Evolutionary conservation across 805 yeast genomes (phyloP).

Genomic region (Yamadazyma endophytica): DNA sequence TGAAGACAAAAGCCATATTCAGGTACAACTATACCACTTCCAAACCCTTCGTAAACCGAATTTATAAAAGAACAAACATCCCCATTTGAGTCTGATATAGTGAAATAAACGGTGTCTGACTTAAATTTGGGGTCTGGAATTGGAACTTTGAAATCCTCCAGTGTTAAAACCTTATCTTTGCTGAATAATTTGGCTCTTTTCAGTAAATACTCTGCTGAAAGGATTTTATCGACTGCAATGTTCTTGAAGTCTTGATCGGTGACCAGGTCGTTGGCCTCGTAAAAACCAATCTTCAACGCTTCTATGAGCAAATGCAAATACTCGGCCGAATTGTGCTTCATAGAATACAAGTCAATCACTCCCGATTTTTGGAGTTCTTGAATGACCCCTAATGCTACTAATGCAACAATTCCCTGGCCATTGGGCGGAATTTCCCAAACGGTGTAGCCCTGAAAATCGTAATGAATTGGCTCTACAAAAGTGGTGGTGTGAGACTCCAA

Average conservation of each 20-base stretch:
- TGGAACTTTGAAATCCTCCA: conserved; percentile 42
- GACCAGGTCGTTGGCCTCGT: conserved; percentile 71
- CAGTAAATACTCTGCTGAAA: conserved; percentile 47
- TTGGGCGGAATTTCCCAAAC: conserved; percentile 85
- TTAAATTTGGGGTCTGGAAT: conserved; percentile 54
- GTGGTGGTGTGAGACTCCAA: conserved; percentile 54
- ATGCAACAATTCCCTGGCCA: conserved; percentile 76
- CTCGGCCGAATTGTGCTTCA: conserved; percentile 65
- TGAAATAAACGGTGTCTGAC: conserved; percentile 71
- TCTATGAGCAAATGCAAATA: conserved; percentile 70
- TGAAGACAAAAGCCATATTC: conserved; percentile 66
- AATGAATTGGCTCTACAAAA: conserved; percentile 59
- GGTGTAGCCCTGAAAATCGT: conserved; percentile 46
- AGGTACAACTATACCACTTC: conserved; percentile 65
- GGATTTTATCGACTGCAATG: conserved; percentile 36
- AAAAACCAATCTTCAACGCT: conserved; percentile 65
- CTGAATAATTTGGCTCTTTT: conserved; percentile 47
- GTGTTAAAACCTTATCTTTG: conserved; percentile 34
- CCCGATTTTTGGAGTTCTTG: conserved; percentile 47
- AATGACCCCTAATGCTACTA: conserved; percentile 65
- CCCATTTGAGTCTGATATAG: conserved; percentile 64
- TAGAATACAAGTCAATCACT: conserved; percentile 32
- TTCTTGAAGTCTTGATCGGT: conserved; percentile 52
- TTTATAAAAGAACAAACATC: conserved; percentile 79
- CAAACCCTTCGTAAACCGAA: conserved; percentile 67